Evolutionary conservation across 148 eudicot genomes (phyloP), one percentile per base, ranked within the genome.

Genomic region (Cornus kousa): DNA sequence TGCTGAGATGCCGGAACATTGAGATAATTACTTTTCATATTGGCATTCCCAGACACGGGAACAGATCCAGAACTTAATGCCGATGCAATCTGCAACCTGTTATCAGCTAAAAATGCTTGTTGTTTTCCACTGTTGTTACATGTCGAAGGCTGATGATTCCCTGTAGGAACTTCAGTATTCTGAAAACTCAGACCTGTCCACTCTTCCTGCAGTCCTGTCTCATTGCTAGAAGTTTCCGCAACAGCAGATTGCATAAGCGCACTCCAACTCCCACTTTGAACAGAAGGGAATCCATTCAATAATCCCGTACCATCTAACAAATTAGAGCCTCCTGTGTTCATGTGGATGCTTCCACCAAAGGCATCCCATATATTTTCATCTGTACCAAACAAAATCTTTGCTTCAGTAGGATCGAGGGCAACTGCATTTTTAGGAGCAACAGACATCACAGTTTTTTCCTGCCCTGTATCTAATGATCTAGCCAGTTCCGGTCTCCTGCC

Each of bases 211-310:
- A 75, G 69, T 78, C 83, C 90, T 55, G 69, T 16, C 78, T 93
- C 92, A 81, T 83, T 79, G 68, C 85, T 83, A 48, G 95, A 82
- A 59, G 93, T 85, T 84, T 95, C 98, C 64, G 91, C 98, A 77
- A 90, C 98, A 77, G 98, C 98, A 78, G 97, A 93, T 86, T 93
- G 98, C 98, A 95, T 95, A 71, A 95, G 97, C 69, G 98, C 98
- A 90, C 98, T 95, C 98, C 98, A 95, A 85, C 91, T 88, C 66
- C 98, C 97, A 84, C 94, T 89, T 75, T 90, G 98, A 76, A 90
- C 3, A 71, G 93, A 86, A 20, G 93, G 88, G 43, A 87, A 72
- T 31, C 92, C 89, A 86, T 77, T 70, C 10, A 68, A 24, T 28
- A 83, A 78, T 55, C 81, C 92, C 62, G 84, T 67, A 72, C 79